phyloP scores from a whole-genome alignment of 176 grass and related monocot genomes.

The Aegilops longissima region DNA sequence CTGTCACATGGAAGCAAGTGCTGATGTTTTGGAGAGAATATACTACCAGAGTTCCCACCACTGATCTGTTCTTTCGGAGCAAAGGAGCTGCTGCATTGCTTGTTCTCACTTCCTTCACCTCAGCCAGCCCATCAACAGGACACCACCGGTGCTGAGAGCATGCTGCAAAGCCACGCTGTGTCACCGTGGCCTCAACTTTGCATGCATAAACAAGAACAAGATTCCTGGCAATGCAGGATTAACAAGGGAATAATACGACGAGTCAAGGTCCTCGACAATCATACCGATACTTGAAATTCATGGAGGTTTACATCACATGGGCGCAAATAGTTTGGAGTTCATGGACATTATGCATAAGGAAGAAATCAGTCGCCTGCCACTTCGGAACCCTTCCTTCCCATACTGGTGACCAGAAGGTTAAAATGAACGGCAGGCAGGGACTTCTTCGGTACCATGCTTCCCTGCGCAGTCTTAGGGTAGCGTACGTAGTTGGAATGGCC shows the following conservation, averaged over 20 bases:
- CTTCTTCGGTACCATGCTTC: constrained; percentile 32
- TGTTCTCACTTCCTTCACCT: constrained; percentile 28
- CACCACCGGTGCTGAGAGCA: constrained; percentile 41
- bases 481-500: background rate
- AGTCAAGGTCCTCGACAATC: constrained; percentile 29
- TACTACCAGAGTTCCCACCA: constrained; percentile 20
- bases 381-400: background rate
- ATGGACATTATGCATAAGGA: constrained; percentile 24
- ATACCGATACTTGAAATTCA: constrained; percentile 25
- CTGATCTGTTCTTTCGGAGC: background rate
- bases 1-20: background rate
- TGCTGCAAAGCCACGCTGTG: constrained; percentile 52
- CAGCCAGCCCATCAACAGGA: constrained; percentile 22
- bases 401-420: constrained; percentile 22
- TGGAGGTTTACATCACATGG: constrained; percentile 41
- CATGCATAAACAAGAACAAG: constrained; percentile 43
- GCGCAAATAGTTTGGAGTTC: constrained; percentile 28
- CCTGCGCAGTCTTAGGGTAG: background rate
- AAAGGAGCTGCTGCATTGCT: constrained; percentile 15
- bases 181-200: constrained; percentile 27
- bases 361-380: constrained; percentile 11
- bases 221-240: constrained; percentile 32
- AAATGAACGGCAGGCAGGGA: background rate
- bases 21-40: background rate
- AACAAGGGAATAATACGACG: constrained; percentile 22